These are phyloP conservation scores for Dunaliella sp. DNA, from an alignment of 139 green algal species.

Conservation along the genomic window DNA sequence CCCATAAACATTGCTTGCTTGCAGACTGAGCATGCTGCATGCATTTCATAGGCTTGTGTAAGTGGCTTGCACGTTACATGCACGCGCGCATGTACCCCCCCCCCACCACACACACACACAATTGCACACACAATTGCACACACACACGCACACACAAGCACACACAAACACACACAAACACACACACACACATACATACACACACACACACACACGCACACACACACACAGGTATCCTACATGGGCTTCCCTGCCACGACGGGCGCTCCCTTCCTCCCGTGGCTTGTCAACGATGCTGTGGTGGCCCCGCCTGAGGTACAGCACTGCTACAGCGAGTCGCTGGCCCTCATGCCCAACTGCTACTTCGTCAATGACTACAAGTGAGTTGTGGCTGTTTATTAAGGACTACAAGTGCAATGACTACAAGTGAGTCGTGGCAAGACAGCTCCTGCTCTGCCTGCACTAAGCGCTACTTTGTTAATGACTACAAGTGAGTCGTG, in stretches of 20 bases:
- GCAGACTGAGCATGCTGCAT: too few species aligned
- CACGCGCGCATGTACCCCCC: too few species aligned
- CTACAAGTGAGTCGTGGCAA: background rate
- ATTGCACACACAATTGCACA: too few species aligned
- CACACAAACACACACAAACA: too few species aligned
- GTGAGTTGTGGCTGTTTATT: slow-evolving; percentile 17
- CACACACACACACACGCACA: background rate
- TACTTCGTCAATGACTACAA: slow-evolving; percentile 97
- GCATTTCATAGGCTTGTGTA: too few species aligned
- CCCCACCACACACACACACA: too few species aligned
- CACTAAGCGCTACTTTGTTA: background rate
- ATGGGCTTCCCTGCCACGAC: slow-evolving; percentile 91
- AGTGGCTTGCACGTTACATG: too few species aligned
- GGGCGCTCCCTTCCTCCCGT: slow-evolving; percentile 78
- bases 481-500: too few species aligned
- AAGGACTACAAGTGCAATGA: background rate
- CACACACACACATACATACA: slow-evolving; percentile 16
- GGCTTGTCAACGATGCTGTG: slow-evolving; percentile 79
- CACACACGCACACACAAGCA: too few species aligned
- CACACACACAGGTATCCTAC: slow-evolving; percentile 48
- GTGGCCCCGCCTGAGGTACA: slow-evolving; percentile 47
- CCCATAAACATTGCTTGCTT: too few species aligned
- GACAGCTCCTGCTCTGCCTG: too few species aligned
- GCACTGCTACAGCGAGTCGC: slow-evolving; percentile 79
- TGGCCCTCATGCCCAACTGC: slow-evolving; percentile 85